Evolutionary conservation across 257 asterid genomes (phyloP).

Genomic region (Apocynum venetum): DNA sequence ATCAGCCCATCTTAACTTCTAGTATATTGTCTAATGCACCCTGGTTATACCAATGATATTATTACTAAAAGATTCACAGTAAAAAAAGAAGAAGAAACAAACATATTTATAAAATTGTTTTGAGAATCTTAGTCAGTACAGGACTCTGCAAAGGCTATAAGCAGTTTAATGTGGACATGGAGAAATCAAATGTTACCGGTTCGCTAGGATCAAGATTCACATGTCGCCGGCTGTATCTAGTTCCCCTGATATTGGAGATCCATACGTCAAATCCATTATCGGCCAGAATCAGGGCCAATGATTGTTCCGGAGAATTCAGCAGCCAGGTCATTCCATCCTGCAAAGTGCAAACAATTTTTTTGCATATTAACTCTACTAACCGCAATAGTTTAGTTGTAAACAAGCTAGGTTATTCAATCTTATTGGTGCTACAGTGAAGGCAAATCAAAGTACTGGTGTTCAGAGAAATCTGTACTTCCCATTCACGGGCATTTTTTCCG

Average conservation of each 20-base stretch:
- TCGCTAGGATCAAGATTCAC: conserved; percentile 39
- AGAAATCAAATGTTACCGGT: conserved; percentile 28
- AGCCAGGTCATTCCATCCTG: conserved; percentile 88
- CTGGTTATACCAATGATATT: no score
- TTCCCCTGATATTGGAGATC: conserved; percentile 77
- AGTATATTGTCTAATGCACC: no score
- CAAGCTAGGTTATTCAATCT: not conserved
- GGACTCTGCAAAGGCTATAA: not conserved
- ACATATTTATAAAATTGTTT: no score
- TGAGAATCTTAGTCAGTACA: no score
- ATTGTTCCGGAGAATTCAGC: conserved; percentile 56
- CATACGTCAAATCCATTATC: conserved; percentile 84
- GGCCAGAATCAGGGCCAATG: conserved; percentile 60
- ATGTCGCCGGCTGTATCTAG: conserved; percentile 66
- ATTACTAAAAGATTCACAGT: no score
- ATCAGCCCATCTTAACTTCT: no score
- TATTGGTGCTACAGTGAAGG: no score
- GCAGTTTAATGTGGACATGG: not conserved
- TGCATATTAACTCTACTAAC: not conserved
- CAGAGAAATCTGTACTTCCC: no score
- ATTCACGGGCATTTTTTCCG: no score
- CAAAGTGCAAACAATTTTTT: conserved; percentile 11
- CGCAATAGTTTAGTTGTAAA: not conserved
- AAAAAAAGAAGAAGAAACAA: no score
- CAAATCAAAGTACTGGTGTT: no score